Base-by-base conservation (phyloP, 129 eudicot species). In the Flaveria linearis region DNA sequence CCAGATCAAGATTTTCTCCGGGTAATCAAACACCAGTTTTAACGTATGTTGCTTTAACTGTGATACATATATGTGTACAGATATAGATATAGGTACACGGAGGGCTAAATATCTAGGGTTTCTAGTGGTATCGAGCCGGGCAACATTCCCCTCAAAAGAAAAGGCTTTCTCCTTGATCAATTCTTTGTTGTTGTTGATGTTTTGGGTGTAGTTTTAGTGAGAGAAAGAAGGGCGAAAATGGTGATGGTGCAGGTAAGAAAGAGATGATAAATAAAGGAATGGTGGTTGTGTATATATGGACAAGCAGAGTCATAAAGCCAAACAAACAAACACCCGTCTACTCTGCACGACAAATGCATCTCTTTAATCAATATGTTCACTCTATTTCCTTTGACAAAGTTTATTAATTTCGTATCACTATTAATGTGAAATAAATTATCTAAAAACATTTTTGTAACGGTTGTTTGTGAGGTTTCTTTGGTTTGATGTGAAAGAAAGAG, bases 71-170 rank as follows among this genome's bases (percentile, higher is more conserved):
- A 60, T 0, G 22, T 14, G 47, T 17, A 58, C 12, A 18, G 1
- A 56, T 20, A 43, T 14, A 10, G 0, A 56, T 18, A 57, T 45
- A 25, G n/a, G 8, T 10, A 25, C 45, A 50, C 2, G 33, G 2
- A 70, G 66, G 26, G 47, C 41, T 67, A 45, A 30, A 67, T 68
- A 74, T 79, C 47, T 78, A 62, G 41, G 67, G 23, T 72, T 72
- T 79, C 67, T 79, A 79, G 82, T 77, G 86, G 84, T 87, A 86
- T 86, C 95, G 91, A 86, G 89, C 95, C 95, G 86, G 86, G 86
- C 95, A 89, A 89, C 91, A 86, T 86, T 89, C 95, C 89, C 95
- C 95, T 77, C 95, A 89, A 84, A 80, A 79, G 78, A 36, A 65
- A 63, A 47, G 10, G 76, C 83, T 73, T 76, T 76, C 71, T 25